Conservation (phyloP, 306 rosid genomes). For the cucumber (Cucumis sativus) region Cucumber_9930_V3 NC_026657.2:15756001-15756500, state of each 20-base stretch:
- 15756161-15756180: slow-evolving; percentile 56
- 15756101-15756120: not conserved
- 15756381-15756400: not conserved
- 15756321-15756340: not conserved
- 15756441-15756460: too few species aligned
- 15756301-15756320: slow-evolving; percentile 5
- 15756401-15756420: not conserved
- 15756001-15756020: slow-evolving; percentile 19
- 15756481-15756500: not conserved
- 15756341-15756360: not conserved
- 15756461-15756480: not conserved
- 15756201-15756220: slow-evolving; percentile 85
- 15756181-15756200: slow-evolving; percentile 53
- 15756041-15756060: not conserved
- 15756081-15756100: not conserved
- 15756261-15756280: not conserved
- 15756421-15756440: not conserved
- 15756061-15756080: slow-evolving; percentile 3
- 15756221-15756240: slow-evolving; percentile 47
- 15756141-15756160: slow-evolving; percentile 71
- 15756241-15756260: slow-evolving; percentile 37
- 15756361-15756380: not conserved
- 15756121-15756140: not conserved
- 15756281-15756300: not conserved
- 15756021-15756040: slow-evolving; percentile 2